These are phyloP conservation scores for Saccharomyces mikatae DNA, from an alignment of 805 yeast species.

Conservation along the genomic window DNA sequence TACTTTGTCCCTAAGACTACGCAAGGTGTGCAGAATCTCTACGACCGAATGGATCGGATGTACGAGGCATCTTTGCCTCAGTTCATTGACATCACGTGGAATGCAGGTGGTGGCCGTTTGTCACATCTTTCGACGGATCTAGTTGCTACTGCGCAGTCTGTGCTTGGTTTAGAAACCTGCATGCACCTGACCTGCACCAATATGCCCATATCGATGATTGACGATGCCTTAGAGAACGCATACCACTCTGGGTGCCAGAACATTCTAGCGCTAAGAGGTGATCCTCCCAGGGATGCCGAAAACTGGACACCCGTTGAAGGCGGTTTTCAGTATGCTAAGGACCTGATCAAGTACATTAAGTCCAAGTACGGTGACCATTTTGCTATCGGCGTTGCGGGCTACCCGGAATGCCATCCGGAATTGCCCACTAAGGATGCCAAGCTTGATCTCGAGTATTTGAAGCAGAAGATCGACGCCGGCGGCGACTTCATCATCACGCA, in stretches of 20 bases:
- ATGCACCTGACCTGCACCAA: slow-evolving; percentile 97
- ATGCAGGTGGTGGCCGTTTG: slow-evolving; percentile 82
- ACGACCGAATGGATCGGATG: slow-evolving; percentile 97
- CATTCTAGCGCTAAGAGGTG: slow-evolving; percentile 90
- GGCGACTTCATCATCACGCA: slow-evolving; percentile 92
- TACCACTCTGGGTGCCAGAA: slow-evolving; percentile 90
- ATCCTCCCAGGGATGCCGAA: slow-evolving; percentile 62
- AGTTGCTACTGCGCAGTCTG: slow-evolving; percentile 84
- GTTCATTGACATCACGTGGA: slow-evolving; percentile 96
- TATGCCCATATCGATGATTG: slow-evolving; percentile 76
- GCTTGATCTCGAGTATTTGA: slow-evolving; percentile 50
- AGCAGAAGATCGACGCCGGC: slow-evolving; percentile 88
- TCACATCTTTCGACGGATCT: slow-evolving; percentile 82
- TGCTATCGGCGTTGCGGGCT: slow-evolving; percentile 93
- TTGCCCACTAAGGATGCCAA: slow-evolving; percentile 45
- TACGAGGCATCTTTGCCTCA: slow-evolving; percentile 74
- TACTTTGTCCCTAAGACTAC: slow-evolving; percentile 95
- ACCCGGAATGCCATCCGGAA: slow-evolving; percentile 97
- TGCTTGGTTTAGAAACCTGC: slow-evolving; percentile 88
- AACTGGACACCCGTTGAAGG: slow-evolving; percentile 46
- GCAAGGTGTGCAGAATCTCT: slow-evolving; percentile 92
- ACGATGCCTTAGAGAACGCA: slow-evolving; percentile 77
- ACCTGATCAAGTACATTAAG: slow-evolving; percentile 71
- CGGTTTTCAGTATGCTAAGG: slow-evolving; percentile 82
- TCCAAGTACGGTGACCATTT: slow-evolving; percentile 77